Evolutionary conservation across 345 rosid genomes (phyloP).

Genomic region (Lagerstroemia speciosa): DNA sequence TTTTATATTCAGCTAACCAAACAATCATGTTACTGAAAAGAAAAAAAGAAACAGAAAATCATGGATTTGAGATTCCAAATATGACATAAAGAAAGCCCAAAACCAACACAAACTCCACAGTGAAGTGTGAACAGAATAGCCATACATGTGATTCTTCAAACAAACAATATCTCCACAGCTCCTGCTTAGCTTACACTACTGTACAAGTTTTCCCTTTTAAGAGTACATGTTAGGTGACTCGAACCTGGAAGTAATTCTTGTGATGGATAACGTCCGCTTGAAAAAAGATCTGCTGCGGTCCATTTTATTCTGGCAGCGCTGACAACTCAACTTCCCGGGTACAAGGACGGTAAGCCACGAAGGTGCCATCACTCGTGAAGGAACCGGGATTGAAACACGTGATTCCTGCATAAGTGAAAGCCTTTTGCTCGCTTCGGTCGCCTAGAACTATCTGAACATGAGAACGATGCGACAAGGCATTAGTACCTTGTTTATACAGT

Average conservation of each 20-base stretch:
- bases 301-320: slow-evolving; percentile 32
- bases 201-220: neutral
- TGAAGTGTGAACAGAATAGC: neutral
- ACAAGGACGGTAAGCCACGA: slow-evolving; percentile 74
- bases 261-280: neutral
- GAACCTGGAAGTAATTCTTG: neutral
- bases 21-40: too few species aligned
- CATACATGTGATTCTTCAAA: neutral
- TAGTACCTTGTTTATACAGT: too few species aligned
- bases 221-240: neutral
- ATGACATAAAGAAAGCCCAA: too few species aligned
- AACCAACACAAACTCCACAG: neutral
- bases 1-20: too few species aligned
- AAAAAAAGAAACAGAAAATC: too few species aligned
- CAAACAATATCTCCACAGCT: neutral
- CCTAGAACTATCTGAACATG: slow-evolving; percentile 62
- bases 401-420: slow-evolving; percentile 59
- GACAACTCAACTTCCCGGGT: slow-evolving; percentile 82
- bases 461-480: neutral
- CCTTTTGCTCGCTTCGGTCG: slow-evolving; percentile 78
- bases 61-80: too few species aligned
- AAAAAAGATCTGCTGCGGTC: neutral
- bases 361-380: slow-evolving; percentile 60
- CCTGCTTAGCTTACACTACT: neutral
- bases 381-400: slow-evolving; percentile 94